Evolutionary conservation across 2,329 filamentous ascomycete species (phyloP).

Genomic region (Cordyceps militaris): DNA sequence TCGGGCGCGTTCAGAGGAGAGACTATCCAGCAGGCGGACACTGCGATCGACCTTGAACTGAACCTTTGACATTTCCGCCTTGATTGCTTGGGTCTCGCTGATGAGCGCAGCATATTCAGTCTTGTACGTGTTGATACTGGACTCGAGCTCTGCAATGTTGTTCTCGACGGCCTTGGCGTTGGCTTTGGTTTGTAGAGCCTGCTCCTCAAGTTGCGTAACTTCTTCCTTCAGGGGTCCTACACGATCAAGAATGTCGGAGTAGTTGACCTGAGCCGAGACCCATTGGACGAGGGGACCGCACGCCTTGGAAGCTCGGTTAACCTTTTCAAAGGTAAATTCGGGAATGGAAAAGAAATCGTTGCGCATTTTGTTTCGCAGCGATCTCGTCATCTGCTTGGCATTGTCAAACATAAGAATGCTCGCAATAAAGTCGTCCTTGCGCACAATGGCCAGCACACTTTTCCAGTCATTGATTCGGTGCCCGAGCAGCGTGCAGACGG

Average conservation of each 20-base stretch:
- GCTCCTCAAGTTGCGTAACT: slow-evolving; percentile 77
- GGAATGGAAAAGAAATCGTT: slow-evolving; percentile 87
- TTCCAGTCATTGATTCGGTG: slow-evolving; percentile 91
- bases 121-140: slow-evolving; percentile 92
- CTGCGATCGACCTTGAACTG: slow-evolving; percentile 98
- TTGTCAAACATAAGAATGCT: slow-evolving; percentile 98
- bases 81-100: slow-evolving; percentile 95
- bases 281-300: slow-evolving; percentile 96
- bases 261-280: slow-evolving; percentile 94
- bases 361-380: slow-evolving; percentile 78
- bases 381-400: slow-evolving; percentile 84
- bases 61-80: slow-evolving; percentile 90
- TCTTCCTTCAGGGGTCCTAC: slow-evolving; percentile 90
- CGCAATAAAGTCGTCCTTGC: slow-evolving; percentile 92
- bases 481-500: slow-evolving; percentile 91
- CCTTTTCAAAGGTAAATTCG: slow-evolving; percentile 93
- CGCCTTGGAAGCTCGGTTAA: slow-evolving; percentile 92
- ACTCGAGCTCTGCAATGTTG: slow-evolving; percentile 75
- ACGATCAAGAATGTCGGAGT: slow-evolving; percentile 92
- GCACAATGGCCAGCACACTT: slow-evolving; percentile 78
- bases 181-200: slow-evolving; percentile 86
- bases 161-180: slow-evolving; percentile 87
- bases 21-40: slow-evolving; percentile 84
- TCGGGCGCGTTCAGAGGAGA: slow-evolving; percentile 84
- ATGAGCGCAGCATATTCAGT: slow-evolving; percentile 92